A percentile compares a stretch with the other conserved stretches of the same genome.
phyloP scores from a whole-genome alignment of 176 grass and related monocot genomes.

The Phragmites australis region DNA sequence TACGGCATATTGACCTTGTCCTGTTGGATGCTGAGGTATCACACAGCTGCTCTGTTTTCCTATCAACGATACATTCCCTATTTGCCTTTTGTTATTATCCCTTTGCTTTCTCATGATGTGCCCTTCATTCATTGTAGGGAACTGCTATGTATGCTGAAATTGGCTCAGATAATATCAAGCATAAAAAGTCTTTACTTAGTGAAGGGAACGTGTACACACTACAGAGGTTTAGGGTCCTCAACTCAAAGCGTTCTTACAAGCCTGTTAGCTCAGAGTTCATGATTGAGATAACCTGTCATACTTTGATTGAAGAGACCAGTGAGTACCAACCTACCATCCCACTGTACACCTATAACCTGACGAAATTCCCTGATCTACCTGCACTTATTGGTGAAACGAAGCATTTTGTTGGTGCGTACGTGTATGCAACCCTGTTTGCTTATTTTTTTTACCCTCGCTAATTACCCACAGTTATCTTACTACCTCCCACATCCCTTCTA shows the following conservation, averaged over 20 bases:
- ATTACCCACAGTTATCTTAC: too few relatives aligned
- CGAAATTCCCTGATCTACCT: too few relatives aligned
- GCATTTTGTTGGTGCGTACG: background rate
- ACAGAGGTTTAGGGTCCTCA: background rate
- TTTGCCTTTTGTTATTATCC: too few relatives aligned
- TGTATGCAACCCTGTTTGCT: background rate
- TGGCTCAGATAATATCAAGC: background rate
- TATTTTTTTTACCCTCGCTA: too few relatives aligned
- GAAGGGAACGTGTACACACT: background rate
- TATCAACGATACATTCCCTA: background rate
- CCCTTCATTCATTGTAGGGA: background rate
- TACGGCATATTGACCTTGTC: background rate
- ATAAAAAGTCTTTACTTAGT: background rate
- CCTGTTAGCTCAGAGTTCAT: background rate
- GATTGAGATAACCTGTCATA: background rate
- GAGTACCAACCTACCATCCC: background rate
- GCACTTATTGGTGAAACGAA: background rate
- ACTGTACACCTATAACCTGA: background rate
- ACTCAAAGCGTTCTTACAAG: background rate
- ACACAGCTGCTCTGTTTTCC: background rate
- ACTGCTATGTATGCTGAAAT: background rate
- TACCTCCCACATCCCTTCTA: fast-evolving
- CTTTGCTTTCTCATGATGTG: fast-evolving
- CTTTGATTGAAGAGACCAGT: background rate
- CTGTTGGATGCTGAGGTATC: background rate